Evolutionary conservation across 2,329 filamentous ascomycete species (phyloP).

Genomic region (Celoporthe dispersa): DNA sequence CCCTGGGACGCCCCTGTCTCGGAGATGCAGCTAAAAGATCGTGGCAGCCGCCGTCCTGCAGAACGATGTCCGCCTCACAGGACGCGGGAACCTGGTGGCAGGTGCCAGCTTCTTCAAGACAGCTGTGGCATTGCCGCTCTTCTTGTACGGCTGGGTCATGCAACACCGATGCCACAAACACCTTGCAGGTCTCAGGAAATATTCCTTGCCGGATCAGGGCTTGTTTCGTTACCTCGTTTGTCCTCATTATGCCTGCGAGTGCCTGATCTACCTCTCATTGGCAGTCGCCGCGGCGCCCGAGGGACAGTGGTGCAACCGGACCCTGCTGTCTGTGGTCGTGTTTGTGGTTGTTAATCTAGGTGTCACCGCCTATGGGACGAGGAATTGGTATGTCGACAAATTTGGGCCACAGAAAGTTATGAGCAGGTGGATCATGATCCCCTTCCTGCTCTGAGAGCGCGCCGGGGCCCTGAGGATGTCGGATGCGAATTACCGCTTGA

Average conservation of each 20-base stretch:
- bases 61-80: neutral
- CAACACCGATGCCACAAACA: slow-evolving; percentile 78
- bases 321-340: slow-evolving; percentile 68
- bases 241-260: slow-evolving; percentile 92
- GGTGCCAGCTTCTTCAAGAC: slow-evolving; percentile 50
- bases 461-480: slow-evolving; percentile 30
- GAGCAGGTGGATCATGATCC: slow-evolving; percentile 76
- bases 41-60: slow-evolving; percentile 41
- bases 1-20: slow-evolving; percentile 2
- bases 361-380: slow-evolving; percentile 78
- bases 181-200: slow-evolving; percentile 75
- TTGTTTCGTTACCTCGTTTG: slow-evolving; percentile 76
- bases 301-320: slow-evolving; percentile 70
- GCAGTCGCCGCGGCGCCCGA: slow-evolving; percentile 73
- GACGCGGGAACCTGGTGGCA: slow-evolving; percentile 25
- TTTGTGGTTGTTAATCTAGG: slow-evolving; percentile 83
- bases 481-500: slow-evolving; percentile 44
- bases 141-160: slow-evolving; percentile 69
- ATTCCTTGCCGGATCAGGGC: slow-evolving; percentile 76
- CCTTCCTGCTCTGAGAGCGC: slow-evolving; percentile 61
- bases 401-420: slow-evolving; percentile 71
- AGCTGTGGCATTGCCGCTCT: slow-evolving; percentile 62
- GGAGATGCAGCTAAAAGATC: slow-evolving; percentile 25
- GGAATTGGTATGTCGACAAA: slow-evolving; percentile 75
- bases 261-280: slow-evolving; percentile 79